These are phyloP conservation scores for Opeltia flavorubescens DNA, from an alignment of 495 filamentous ascomycete genomes.

Conservation along the genomic window DNA sequence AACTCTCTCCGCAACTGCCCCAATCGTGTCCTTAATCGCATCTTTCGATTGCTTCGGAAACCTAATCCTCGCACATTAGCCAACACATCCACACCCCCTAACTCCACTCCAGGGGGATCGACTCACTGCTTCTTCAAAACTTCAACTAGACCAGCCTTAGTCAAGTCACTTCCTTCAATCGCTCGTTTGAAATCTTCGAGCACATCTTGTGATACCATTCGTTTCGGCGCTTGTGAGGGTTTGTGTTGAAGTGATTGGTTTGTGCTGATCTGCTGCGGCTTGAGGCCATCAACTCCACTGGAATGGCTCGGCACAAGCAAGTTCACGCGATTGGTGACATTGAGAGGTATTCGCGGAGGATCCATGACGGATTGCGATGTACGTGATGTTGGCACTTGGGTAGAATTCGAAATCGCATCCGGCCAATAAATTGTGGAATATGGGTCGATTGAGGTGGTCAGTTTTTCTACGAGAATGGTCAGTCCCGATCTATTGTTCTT, in stretches of 20 bases:
- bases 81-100: not conserved
- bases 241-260: conserved; percentile 23
- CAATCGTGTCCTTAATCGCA: conserved; percentile 58
- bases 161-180: conserved; percentile 55
- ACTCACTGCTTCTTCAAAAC: conserved; percentile 51
- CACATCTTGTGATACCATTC: conserved; percentile 41
- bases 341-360: conserved; percentile 13
- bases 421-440: conserved; percentile 76
- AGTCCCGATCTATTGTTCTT: not conserved
- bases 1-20: conserved; percentile 51
- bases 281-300: not conserved
- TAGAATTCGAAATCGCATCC: conserved; percentile 11
- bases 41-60: conserved; percentile 62
- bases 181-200: conserved; percentile 59
- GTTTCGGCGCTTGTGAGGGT: conserved; percentile 11
- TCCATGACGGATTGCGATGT: conserved; percentile 10
- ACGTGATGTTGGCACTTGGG: conserved; percentile 17
- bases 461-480: conserved; percentile 22
- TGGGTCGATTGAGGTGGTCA: conserved; percentile 58
- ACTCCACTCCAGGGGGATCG: not conserved
- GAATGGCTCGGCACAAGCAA: not conserved
- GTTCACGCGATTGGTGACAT: conserved; percentile 7
- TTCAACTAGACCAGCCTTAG: conserved; percentile 64
- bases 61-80: conserved; percentile 15
- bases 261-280: conserved; percentile 1